Conservation (phyloP, 805 yeast genomes). For the Candida coleopterorum region DNA sequence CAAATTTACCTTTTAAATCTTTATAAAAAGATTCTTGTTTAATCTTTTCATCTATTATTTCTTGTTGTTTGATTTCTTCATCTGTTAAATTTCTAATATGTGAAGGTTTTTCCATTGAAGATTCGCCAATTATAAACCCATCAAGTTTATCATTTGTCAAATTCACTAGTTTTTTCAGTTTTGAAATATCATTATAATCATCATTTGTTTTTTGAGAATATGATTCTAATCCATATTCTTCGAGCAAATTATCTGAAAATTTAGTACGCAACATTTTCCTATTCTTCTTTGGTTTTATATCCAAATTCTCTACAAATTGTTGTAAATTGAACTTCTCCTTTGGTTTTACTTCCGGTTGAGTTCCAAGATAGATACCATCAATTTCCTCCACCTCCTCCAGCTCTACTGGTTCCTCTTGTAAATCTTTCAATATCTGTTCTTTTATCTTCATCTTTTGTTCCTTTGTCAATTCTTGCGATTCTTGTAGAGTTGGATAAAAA, state of each 20-base stretch:
- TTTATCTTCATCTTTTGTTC: conserved; percentile 35
- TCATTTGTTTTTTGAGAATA: conserved; percentile 20
- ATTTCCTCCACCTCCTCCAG: conserved; percentile 10
- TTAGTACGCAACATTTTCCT: conserved; percentile 28
- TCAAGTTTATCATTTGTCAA: conserved; percentile 21
- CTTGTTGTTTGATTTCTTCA: conserved; percentile 24
- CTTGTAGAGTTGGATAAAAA: conserved; percentile 37
- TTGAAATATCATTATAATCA: conserved; percentile 24
- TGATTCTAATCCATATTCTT: conserved; percentile 35
- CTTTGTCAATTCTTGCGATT: conserved; percentile 19
- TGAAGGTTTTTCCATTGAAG: conserved; percentile 7
- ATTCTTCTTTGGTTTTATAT: conserved; percentile 15
- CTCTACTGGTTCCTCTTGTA: conserved; percentile 12
- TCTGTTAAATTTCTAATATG: conserved; percentile 17
- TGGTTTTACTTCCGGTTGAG: conserved; percentile 9
- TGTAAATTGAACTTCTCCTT: conserved; percentile 15
- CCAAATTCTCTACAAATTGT: conserved; percentile 18
- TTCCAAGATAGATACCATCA: conserved; percentile 39
- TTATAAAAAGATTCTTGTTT: conserved; percentile 24
- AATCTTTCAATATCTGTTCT: conserved; percentile 26
- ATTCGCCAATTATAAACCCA: conserved; percentile 35
- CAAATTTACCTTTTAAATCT: conserved; percentile 27
- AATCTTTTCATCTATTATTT: conserved; percentile 18
- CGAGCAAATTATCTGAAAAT: conserved; percentile 27
- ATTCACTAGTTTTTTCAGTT: conserved; percentile 7